Conservation (phyloP, 257 asterid species). For the Echium plantagineum region DNA sequence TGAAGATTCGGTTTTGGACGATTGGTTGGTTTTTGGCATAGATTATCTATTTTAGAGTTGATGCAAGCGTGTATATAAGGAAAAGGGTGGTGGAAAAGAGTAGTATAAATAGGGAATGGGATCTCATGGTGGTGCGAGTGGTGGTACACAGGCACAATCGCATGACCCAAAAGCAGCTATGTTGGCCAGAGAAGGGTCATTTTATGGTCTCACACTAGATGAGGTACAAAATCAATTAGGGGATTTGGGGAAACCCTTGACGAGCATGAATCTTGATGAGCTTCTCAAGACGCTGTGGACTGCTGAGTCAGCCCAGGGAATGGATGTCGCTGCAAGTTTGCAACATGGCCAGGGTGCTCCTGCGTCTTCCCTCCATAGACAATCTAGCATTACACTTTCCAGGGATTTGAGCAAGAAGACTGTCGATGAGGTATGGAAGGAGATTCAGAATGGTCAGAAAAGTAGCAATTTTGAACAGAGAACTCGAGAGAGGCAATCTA, state of each 20-base stretch:
- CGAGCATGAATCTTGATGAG: constrained; percentile 90
- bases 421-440: constrained; percentile 94
- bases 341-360: constrained; percentile 23
- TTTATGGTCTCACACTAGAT: constrained; percentile 81
- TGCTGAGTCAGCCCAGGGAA: constrained; percentile 47
- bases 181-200: constrained; percentile 57
- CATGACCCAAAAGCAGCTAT: constrained; percentile 32
- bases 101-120: constrained; percentile 35
- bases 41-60: constrained; percentile 1
- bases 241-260: constrained; percentile 66
- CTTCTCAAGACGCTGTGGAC: constrained; percentile 70
- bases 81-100: constrained; percentile 7
- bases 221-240: constrained; percentile 82
- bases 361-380: constrained; percentile 28
- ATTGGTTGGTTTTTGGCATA: neutral
- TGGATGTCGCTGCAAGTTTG: constrained; percentile 20
- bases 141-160: constrained; percentile 24
- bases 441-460: constrained; percentile 58
- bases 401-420: constrained; percentile 78
- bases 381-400: constrained; percentile 37
- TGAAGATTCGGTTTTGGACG: neutral
- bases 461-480: constrained; percentile 43
- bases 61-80: constrained; percentile 6
- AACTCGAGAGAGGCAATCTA: constrained; percentile 24
- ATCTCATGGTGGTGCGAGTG: constrained; percentile 57